Percentiles rank a stretch among this genome's conserved stretches.
Conservation (phyloP, 805 yeast genomes). For the Zygosaccharomyces lentus region DNA sequence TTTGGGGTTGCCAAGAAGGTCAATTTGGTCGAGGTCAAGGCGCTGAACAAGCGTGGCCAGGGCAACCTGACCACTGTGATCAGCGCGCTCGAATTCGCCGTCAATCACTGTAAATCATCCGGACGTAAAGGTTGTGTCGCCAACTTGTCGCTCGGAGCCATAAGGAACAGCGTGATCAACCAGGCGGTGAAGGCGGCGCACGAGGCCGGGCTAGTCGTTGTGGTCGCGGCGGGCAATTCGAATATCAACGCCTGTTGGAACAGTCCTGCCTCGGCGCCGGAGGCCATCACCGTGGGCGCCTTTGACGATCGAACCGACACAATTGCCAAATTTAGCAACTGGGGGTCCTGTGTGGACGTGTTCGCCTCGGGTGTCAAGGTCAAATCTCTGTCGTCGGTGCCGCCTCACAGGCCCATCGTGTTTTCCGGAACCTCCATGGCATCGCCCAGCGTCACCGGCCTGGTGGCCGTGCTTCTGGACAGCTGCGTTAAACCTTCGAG, state of each 20-base stretch:
- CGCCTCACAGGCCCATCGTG: conserved; percentile 19
- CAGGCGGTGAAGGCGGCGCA: conserved; percentile 73
- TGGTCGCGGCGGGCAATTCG: conserved; percentile 85
- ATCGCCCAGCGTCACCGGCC: conserved; percentile 68
- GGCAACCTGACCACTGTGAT: conserved; percentile 67
- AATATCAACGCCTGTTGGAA: conserved; percentile 71
- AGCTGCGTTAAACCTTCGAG: conserved; percentile 44
- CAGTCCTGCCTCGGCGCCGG: conserved; percentile 79
- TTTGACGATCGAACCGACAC: conserved; percentile 68
- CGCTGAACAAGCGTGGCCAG: conserved; percentile 60
- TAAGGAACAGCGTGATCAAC: conserved; percentile 60
- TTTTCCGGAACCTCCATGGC: conserved; percentile 83
- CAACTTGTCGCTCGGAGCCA: conserved; percentile 78
- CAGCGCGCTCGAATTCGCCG: conserved; percentile 63
- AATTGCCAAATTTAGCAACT: conserved; percentile 78
- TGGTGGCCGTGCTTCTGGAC: conserved; percentile 52
- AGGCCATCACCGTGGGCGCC: conserved; percentile 82
- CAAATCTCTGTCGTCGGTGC: conserved; percentile 45
- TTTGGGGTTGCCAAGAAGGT: conserved; percentile 80
- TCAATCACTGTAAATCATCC: conserved; percentile 45
- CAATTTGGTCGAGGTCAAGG: conserved; percentile 67
- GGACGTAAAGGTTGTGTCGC: conserved; percentile 52
- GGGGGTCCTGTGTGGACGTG: conserved; percentile 88
- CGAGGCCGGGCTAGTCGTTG: conserved; percentile 64
- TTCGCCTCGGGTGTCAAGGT: conserved; percentile 79